Evolutionary conservation across 225 moss, liverwort and hornwort species (phyloP), one percentile per base, ranked within the genome.

Genomic region (Bryoerythrophyllum caledonicum): DNA sequence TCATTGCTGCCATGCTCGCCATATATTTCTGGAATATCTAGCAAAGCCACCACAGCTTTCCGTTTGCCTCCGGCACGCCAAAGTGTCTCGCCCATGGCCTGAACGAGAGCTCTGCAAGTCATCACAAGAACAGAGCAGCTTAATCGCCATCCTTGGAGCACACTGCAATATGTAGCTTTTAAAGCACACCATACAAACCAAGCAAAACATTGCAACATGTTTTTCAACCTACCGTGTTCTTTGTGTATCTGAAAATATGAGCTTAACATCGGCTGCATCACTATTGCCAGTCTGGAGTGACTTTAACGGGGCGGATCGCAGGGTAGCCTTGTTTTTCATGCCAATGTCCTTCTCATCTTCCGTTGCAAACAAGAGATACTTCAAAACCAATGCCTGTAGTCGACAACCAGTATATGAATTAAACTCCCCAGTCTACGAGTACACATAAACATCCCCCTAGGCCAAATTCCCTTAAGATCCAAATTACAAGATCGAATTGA

Each of bases 31-130:
- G 93, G 93, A 78, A 93, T 89, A 80, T 95, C 95, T 44, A 99
- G 86, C 52, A 95, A 84, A 74, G 94, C 90, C 77, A 99, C 82
- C 48, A 90, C 82, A 74, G 99, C 95, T 82, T 86, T 90, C 46
- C 76, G 78, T 76, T 88, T 90, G 37, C 88, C 90, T 79, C 99
- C 99, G 56, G 99, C 93, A 83, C 86, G 91, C 99, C 99, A 99
- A 59, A 99, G 80, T 37, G 99, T 92, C 82, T 99, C 99, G 53
- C 93, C 95, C 90, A 99, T 93, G 34, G 95, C 99, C 65, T 91
- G 85, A 48, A 99, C 89, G 75, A 99, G 82, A 49, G 99, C 99
- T 82, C 99, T 99, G 85, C 68, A 71, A 66, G 43, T 30, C 74
- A 73, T 38, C 5, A 25, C 63, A 70, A 54, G 46, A 76, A 68